Base-by-base conservation (phyloP, 1,284 basidiomycete genomes). In the Rhodofomes roseus region DNA sequence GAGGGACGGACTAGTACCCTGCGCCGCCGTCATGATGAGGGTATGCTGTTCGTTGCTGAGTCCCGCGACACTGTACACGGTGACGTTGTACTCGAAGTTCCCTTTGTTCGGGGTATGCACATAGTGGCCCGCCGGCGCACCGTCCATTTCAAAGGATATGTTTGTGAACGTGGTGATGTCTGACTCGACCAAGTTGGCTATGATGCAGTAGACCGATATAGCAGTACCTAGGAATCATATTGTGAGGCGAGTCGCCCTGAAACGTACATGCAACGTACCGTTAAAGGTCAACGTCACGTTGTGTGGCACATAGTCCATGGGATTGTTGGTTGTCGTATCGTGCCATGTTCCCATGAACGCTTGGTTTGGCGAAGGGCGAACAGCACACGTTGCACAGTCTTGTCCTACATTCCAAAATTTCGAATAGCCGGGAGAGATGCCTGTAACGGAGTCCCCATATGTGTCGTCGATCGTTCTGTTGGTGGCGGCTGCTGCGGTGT, bases 381-480 rank as follows among this genome's bases (percentile, higher is more conserved):
- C 11, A 18, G 18, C 31, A 18, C 50, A 52, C 12, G n/a, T 31
- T 1, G 31, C 4, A 16, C 50, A 52, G 1, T 2, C 6, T 23
- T 36, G 31, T 12, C 50, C 50, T 1, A 36, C 7, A 25, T 52
- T 52, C 50, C 50, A 52, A 23, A 7, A 3, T 4, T 14, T 4
- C 12, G 50, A 36, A 36, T 52, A 52, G n/a, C 2, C 12, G 1
- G 50, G 50, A 5, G 6, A 22, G 9, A 22, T 6, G 4, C 50
- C 50, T 34, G 50, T 52, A 4, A 55, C 34, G 18, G 50, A 52
- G 36, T 64, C 63, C 8, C 43, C 43, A 20, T 44, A 44, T 20
- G 43, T 44, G n/a, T 44, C 43, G 43, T 44, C 43, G 14, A 44
- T 44, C 20, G 43, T 44, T 23, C 43, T 8, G 20, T 52, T 36